Evolutionary conservation across 163 green algal genomes (phyloP), one percentile per base, ranked within the genome.

Genomic region (Scenedesmus sp.): DNA sequence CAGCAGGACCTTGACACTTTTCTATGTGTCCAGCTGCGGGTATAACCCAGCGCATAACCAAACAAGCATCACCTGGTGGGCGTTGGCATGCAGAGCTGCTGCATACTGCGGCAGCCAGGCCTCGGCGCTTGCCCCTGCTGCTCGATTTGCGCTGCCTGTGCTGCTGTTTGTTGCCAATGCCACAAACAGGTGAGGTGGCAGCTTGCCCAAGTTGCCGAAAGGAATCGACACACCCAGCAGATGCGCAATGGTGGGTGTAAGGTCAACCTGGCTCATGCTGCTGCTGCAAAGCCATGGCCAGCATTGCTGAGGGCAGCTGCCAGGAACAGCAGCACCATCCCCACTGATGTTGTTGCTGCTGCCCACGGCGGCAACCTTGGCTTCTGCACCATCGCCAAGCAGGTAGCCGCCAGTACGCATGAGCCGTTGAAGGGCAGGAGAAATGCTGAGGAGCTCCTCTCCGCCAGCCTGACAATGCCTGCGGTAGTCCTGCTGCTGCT

Each of bases 211-310:
- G 85, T 95, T 99, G 85, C 95, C 95, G 93, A 97, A 99, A 3
- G 98, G 98, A 16, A 98, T 96, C 33, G 98, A 96, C 78, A 99
- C 81, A 1, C 96, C 97, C 72, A 99, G 87, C 84, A 99, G 89
- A 72, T 96, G 83, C 5, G 98, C 93, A 35, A 99, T 81, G 3
- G 96, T 97, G 20, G 97, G 93, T 0, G 96, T 96, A 81, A 99
- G 95, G 88, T 99, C 96, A 30, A 99, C 87, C 92, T 99, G 98
- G 33, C 78, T 88, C 86, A 99, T 90, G 49, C 35, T 80, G 81
- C 53, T 86, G 53, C 86, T 90, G 94, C 86, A 93, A 79, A 92
- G 81, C 83, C 49, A 90, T 89, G 85, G 53, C 68, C 51, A 30
- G 92, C 89, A 76, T 18, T 40, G 81, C 44, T 43, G 81, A 44